Evolutionary conservation across 1,284 basidiomycete species (phyloP).

Genomic region (Fomitopsis pinicola): DNA sequence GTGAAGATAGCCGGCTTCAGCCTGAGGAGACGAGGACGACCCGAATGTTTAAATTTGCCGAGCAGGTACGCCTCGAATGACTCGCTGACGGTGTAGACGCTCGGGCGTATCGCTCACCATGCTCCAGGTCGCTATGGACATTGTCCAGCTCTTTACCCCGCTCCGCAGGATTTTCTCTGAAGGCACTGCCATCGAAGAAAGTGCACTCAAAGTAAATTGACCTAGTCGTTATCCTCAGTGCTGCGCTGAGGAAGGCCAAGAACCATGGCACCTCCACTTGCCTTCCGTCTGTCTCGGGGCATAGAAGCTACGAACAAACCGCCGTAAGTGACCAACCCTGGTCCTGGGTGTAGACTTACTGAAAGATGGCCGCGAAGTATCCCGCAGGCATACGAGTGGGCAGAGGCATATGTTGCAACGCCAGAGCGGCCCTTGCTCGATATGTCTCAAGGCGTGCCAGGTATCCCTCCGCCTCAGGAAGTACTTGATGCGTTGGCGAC

Average conservation of each 20-base stretch:
- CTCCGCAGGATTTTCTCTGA: neutral
- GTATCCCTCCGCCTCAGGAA: conserved; percentile 51
- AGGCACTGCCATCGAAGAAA: neutral
- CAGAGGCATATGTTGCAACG: conserved; percentile 40
- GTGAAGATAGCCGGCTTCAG: neutral
- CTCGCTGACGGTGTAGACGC: neutral
- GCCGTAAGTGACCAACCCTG: conserved; percentile 4
- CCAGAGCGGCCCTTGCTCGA: conserved; percentile 55
- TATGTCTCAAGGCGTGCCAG: conserved; percentile 78
- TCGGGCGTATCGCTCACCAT: conserved; percentile 1
- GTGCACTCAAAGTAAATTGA: neutral
- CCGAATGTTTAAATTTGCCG: neutral
- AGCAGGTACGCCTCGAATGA: neutral
- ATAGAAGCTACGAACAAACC: conserved; percentile 10
- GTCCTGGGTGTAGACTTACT: too few species aligned
- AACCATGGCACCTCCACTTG: conserved; percentile 4
- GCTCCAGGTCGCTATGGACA: neutral
- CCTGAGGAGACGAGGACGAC: neutral
- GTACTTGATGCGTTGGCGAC: conserved; percentile 50
- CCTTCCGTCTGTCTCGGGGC: conserved; percentile 9
- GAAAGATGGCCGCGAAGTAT: conserved; percentile 40
- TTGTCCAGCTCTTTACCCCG: neutral
- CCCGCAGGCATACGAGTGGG: conserved; percentile 69
- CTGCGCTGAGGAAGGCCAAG: neutral
- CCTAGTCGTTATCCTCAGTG: neutral